Percentiles rank a stretch among this genome's conserved stretches.
Evolutionary conservation across 2,329 filamentous ascomycete species (phyloP).

Genomic region (Sclerotiophoma versabilis): DNA sequence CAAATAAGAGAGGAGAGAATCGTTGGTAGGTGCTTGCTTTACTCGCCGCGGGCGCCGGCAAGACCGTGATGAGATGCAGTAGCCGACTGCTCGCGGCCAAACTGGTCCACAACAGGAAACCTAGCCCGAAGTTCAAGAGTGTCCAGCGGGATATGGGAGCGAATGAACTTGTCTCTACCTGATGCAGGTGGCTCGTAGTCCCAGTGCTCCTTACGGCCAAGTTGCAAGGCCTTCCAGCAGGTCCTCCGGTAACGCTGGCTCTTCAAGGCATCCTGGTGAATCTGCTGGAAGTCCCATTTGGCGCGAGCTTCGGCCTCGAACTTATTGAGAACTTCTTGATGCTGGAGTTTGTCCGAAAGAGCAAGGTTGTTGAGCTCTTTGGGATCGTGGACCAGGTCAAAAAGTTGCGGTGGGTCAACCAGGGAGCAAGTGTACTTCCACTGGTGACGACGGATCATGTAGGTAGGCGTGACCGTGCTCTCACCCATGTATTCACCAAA

Average conservation of each 20-base stretch:
- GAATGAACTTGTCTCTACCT: conserved; percentile 75
- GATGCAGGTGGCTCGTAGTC: conserved; percentile 81
- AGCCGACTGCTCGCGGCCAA: conserved; percentile 49
- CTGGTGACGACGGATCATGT: conserved; percentile 89
- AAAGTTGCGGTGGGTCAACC: conserved; percentile 83
- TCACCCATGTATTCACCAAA: conserved; percentile 95
- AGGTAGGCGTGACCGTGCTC: conserved; percentile 84
- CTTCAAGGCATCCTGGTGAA: conserved; percentile 75
- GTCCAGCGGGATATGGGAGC: conserved; percentile 80
- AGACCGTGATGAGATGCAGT: conserved; percentile 43
- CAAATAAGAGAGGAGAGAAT: neutral
- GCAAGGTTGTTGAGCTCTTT: conserved; percentile 77
- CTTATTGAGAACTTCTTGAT: conserved; percentile 56
- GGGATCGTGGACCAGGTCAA: conserved; percentile 78
- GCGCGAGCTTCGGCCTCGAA: conserved; percentile 76
- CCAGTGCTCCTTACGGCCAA: conserved; percentile 73
- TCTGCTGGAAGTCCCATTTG: conserved; percentile 82
- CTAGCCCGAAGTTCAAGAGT: conserved; percentile 79
- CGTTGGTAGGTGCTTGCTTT: neutral
- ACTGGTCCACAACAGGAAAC: conserved; percentile 65
- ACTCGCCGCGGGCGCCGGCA: conserved; percentile 48
- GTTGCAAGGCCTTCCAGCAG: conserved; percentile 79
- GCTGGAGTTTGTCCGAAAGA: conserved; percentile 47
- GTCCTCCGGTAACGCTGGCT: conserved; percentile 82
- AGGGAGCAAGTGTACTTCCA: conserved; percentile 94